A percentile compares a stretch with the other conserved stretches of the same genome.
Conservation (phyloP, 352 stramenopile species). For the Saprolegnia diclina region DNA sequence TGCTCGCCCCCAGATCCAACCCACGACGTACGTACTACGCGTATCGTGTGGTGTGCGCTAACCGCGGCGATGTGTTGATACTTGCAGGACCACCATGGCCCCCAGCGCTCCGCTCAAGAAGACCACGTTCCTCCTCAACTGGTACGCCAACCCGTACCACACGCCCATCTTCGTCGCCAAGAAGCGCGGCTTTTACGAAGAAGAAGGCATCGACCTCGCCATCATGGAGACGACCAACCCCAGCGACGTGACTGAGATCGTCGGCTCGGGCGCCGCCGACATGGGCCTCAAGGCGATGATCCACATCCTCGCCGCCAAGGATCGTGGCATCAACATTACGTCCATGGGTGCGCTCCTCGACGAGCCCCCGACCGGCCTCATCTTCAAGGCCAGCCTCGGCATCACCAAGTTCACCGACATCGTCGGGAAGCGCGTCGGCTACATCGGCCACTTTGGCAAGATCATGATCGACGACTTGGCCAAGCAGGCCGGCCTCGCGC, state of each 20-base stretch:
- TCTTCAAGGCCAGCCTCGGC: constrained; percentile 48
- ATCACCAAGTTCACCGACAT: constrained; percentile 54
- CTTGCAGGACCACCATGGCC: constrained; percentile 31
- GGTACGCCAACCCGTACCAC: constrained; percentile 51
- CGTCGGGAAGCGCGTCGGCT: constrained; percentile 45
- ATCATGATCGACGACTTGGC: constrained; percentile 53
- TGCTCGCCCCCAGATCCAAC: neutral
- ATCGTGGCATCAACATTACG: constrained; percentile 43
- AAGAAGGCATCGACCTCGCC: constrained; percentile 46
- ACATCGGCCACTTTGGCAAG: constrained; percentile 51
- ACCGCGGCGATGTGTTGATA: neutral
- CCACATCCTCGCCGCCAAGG: constrained; percentile 46
- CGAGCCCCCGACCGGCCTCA: constrained; percentile 43
- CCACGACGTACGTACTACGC: neutral
- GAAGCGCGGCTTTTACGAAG: constrained; percentile 46
- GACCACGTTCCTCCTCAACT: constrained; percentile 47
- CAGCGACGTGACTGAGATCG: constrained; percentile 48
- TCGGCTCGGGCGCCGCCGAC: constrained; percentile 42
- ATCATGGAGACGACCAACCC: constrained; percentile 49
- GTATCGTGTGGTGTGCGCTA: neutral
- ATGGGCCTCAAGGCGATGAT: constrained; percentile 52
- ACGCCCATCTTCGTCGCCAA: constrained; percentile 51
- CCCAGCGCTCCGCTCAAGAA: constrained; percentile 37
- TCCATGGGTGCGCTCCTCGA: constrained; percentile 45
- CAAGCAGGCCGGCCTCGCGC: constrained; percentile 41